These are phyloP conservation scores for Macrolepiota fuliginosa DNA, from an alignment of 768 basidiomycete genomes.

Conservation along the genomic window DNA sequence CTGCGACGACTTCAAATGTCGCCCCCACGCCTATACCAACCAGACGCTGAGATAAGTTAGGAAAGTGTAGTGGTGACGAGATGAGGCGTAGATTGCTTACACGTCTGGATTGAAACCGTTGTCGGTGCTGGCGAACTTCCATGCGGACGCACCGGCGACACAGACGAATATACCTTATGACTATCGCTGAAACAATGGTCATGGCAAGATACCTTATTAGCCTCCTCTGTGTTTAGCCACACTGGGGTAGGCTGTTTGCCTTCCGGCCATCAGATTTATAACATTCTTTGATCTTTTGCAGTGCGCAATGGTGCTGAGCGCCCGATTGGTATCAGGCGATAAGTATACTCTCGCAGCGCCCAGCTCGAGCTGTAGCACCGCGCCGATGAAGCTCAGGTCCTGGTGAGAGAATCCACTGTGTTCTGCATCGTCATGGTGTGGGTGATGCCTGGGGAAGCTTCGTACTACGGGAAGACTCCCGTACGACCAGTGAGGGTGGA, in stretches of 20 bases:
- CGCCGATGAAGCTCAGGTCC: conserved; percentile 82
- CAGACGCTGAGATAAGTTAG: conserved; percentile 55
- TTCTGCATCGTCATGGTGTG: conserved; percentile 90
- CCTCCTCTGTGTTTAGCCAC: conserved; percentile 78
- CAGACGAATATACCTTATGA: conserved; percentile 36
- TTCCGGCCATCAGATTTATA: conserved; percentile 85
- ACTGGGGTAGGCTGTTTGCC: conserved; percentile 79
- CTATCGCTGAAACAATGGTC: background rate
- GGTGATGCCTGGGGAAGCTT: conserved; percentile 88
- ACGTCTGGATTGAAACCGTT: conserved; percentile 72
- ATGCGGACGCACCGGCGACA: conserved; percentile 81
- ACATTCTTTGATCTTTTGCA: conserved; percentile 84
- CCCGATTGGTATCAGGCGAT: conserved; percentile 89
- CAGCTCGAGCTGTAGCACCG: conserved; percentile 78
- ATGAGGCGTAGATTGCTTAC: conserved; percentile 30
- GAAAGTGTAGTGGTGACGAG: background rate
- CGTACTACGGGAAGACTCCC: conserved; percentile 86
- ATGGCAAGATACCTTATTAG: conserved; percentile 46
- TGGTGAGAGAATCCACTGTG: conserved; percentile 93
- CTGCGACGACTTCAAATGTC: conserved; percentile 87
- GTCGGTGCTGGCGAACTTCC: conserved; percentile 80
- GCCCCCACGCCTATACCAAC: conserved; percentile 88
- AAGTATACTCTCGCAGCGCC: conserved; percentile 73
- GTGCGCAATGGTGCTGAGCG: conserved; percentile 80
- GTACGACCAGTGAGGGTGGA: conserved; percentile 88